These are phyloP conservation scores for Kwoniella bestiolae DNA, from an alignment of 768 basidiomycete genomes.

Conservation along the genomic window DNA sequence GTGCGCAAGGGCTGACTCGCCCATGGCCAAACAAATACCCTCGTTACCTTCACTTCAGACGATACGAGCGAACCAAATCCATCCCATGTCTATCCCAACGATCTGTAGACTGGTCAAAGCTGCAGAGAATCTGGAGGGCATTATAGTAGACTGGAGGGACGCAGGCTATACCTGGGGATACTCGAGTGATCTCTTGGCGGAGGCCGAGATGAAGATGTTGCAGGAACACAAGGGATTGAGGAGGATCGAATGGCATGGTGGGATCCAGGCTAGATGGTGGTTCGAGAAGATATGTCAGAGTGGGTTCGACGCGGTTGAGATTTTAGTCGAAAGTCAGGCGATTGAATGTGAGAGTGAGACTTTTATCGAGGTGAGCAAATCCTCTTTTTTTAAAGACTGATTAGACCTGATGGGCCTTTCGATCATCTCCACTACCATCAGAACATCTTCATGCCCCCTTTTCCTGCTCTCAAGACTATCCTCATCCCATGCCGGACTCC, in stretches of 20 bases:
- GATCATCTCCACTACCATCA: background rate
- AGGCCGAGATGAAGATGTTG: background rate
- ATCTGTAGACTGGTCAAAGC: background rate
- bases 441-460: conserved; percentile 24
- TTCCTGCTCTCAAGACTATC: conserved; percentile 9
- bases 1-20: too few relatives aligned
- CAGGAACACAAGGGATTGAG: background rate
- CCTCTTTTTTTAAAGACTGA: background rate
- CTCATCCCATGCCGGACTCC: conserved; percentile 11
- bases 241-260: conserved; percentile 14
- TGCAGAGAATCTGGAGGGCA: background rate
- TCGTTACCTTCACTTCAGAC: background rate
- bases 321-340: conserved; percentile 11
- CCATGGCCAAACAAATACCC: background rate
- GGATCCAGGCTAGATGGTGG: conserved; percentile 1
- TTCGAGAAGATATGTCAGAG: conserved; percentile 15
- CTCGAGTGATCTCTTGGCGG: background rate
- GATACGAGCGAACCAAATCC: background rate
- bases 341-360: conserved; percentile 24
- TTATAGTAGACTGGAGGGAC: background rate
- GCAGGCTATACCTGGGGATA: background rate
- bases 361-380: conserved; percentile 22
- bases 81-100: background rate
- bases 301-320: conserved; percentile 7
- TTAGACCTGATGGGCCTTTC: background rate